Evolutionary conservation across 345 rosid genomes (phyloP), one percentile per base, ranked within the genome.

Genomic region (Capsella bursapastoris): DNA sequence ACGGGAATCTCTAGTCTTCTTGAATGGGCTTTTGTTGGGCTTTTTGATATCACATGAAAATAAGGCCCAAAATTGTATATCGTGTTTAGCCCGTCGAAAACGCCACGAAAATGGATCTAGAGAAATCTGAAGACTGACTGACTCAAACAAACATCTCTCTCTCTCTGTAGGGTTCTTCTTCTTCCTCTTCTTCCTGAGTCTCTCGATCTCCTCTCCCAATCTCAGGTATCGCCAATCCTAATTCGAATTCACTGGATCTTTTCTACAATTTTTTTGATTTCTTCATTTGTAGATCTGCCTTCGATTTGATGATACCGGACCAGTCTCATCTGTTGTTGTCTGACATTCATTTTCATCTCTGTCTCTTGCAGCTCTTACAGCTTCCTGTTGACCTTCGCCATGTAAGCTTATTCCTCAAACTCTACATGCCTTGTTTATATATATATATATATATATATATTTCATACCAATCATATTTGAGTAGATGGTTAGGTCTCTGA

Each of bases 351-450:
- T 43, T 34, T 5, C 68, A 14, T 35, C 0, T 69, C 14, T 68
- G 34, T 61, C 34, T 68, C 60, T 69, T 35, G 71, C 75, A 69
- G 80, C 6, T 6, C 16, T 6, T 28, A 8, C 29, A 70, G 45
- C 75, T 47, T 28, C 70, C 64, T 4, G 55, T 76, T 76, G 75
- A 69, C 80, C 70, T 76, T 70, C 53, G 38, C 58, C 70, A 76
- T 76, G 80, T 76, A 76, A 76, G 75, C 14, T 62, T 48, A 61
- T 15, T 38, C 60, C 32, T 15, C 47, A 32, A 53, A 7, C 50
- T 47, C 66, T 5, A 60, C 10, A 75, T 34, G 38, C 64, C 58
- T 58, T 38, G 1, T 40, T 1, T 41, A 0, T 53, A 3, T 0
- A 22, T 22, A 22, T 22, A 22, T 29, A 18, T 18, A 18, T 41